These are phyloP conservation scores for Sporothrix pseudoabietina DNA, from an alignment of 2,329 filamentous ascomycete species.

Conservation along the genomic window DNA sequence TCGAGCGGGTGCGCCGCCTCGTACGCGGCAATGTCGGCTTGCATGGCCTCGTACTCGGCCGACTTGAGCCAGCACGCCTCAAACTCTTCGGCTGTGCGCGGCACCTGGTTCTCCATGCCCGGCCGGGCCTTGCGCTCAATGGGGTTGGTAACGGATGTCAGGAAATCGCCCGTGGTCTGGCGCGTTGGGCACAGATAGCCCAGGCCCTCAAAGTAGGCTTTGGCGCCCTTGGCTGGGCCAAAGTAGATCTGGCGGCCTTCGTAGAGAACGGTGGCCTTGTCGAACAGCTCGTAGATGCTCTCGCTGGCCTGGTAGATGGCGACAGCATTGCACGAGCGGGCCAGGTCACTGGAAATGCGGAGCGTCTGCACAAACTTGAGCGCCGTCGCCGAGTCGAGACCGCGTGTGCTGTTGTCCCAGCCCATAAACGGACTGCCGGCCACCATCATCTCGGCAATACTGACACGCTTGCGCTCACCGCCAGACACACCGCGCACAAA, in stretches of 20 bases:
- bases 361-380: constrained; percentile 67
- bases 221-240: constrained; percentile 62
- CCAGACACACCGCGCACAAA: constrained; percentile 63
- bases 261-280: constrained; percentile 77
- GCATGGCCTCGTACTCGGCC: constrained; percentile 53
- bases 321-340: constrained; percentile 63
- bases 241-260: constrained; percentile 67
- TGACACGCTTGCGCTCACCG: constrained; percentile 72
- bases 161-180: constrained; percentile 74
- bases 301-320: constrained; percentile 70
- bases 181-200: constrained; percentile 62
- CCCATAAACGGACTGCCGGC: constrained; percentile 53
- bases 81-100: constrained; percentile 64
- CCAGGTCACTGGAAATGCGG: constrained; percentile 67
- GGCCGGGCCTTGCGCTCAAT: constrained; percentile 68
- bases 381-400: constrained; percentile 66
- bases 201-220: constrained; percentile 66
- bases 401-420: constrained; percentile 70
- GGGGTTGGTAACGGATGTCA: constrained; percentile 74
- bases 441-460: constrained; percentile 70
- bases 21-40: constrained; percentile 59
- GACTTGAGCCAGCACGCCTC: constrained; percentile 61
- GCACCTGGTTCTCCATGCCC: constrained; percentile 60
- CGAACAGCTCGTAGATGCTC: constrained; percentile 62
- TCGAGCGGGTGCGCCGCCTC: constrained; percentile 53